A percentile compares a stretch with the other conserved stretches of the same genome.
phyloP scores from a whole-genome alignment of 768 basidiomycete genomes.

The Rhodotorula paludigena region DNA sequence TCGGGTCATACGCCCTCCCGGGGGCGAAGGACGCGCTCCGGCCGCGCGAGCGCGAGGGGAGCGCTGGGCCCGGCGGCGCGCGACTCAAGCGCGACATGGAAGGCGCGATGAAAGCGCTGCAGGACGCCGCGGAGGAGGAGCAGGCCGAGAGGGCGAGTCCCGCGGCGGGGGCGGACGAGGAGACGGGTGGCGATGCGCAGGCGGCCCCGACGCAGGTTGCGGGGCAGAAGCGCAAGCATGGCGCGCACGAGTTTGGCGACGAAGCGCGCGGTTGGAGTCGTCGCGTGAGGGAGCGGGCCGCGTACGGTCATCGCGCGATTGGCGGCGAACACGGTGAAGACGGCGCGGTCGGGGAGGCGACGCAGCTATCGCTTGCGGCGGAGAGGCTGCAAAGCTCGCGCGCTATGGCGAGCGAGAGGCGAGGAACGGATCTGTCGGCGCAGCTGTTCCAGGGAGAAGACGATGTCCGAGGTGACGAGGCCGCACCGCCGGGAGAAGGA shows the following conservation, averaged over 20 bases:
- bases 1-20: too few relatives aligned
- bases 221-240: neutral
- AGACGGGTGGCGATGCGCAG: too few relatives aligned
- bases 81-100: too few relatives aligned
- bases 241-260: neutral
- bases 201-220: too few relatives aligned
- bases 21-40: too few relatives aligned
- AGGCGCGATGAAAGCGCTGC: too few relatives aligned
- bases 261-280: neutral
- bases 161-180: neutral
- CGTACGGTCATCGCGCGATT: neutral
- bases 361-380: neutral
- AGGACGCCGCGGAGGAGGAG: too few relatives aligned
- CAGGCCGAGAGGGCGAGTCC: too few relatives aligned
- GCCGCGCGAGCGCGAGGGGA: too few relatives aligned
- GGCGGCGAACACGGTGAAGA: neutral
- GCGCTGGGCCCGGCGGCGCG: too few relatives aligned
- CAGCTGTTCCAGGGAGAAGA: neutral
- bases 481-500: neutral
- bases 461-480: neutral
- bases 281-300: neutral
- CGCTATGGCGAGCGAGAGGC: neutral
- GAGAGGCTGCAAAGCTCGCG: too few relatives aligned
- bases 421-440: neutral
- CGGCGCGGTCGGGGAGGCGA: neutral